Evolutionary conservation across 371 early-diverging fungal species (phyloP).

Genomic region (Mortierella polycephala): DNA sequence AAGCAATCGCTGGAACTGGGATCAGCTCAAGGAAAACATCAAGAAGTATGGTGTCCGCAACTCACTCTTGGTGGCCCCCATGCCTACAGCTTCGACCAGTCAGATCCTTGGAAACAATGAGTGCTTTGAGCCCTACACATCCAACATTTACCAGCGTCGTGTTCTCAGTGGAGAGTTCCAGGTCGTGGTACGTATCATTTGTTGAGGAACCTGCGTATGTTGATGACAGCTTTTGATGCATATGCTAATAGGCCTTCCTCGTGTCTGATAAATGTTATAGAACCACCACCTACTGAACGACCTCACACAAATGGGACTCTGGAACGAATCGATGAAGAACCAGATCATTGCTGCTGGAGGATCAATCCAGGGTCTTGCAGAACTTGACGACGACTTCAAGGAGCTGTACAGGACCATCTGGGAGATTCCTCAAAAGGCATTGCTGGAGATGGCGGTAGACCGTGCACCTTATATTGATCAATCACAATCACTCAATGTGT

Average conservation of each 20-base stretch:
- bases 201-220: not conserved
- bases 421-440: slow-evolving; percentile 92
- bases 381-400: slow-evolving; percentile 90
- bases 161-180: slow-evolving; percentile 99
- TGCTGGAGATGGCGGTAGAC: slow-evolving; percentile 88
- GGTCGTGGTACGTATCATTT: slow-evolving; percentile 70
- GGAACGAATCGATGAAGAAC: slow-evolving; percentile 97
- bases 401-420: slow-evolving; percentile 98
- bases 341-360: slow-evolving; percentile 96
- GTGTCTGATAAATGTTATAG: not conserved
- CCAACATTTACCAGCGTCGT: slow-evolving; percentile 97
- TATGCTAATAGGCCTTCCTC: too few relatives aligned
- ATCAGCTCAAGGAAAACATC: slow-evolving; percentile 82
- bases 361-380: slow-evolving; percentile 85
- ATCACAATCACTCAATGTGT: slow-evolving; percentile 97
- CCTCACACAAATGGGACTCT: slow-evolving; percentile 89
- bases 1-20: slow-evolving; percentile 92
- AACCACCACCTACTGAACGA: slow-evolving; percentile 97
- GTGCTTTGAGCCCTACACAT: slow-evolving; percentile 98
- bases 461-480: slow-evolving; percentile 98
- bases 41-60: slow-evolving; percentile 93
- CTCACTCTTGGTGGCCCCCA: slow-evolving; percentile 95
- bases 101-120: slow-evolving; percentile 99
- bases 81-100: slow-evolving; percentile 99
- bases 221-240: too few relatives aligned